Evolutionary conservation across 805 yeast genomes (phyloP), one percentile per base, ranked within the genome.

Genomic region (Metschnikowia henanensis): DNA sequence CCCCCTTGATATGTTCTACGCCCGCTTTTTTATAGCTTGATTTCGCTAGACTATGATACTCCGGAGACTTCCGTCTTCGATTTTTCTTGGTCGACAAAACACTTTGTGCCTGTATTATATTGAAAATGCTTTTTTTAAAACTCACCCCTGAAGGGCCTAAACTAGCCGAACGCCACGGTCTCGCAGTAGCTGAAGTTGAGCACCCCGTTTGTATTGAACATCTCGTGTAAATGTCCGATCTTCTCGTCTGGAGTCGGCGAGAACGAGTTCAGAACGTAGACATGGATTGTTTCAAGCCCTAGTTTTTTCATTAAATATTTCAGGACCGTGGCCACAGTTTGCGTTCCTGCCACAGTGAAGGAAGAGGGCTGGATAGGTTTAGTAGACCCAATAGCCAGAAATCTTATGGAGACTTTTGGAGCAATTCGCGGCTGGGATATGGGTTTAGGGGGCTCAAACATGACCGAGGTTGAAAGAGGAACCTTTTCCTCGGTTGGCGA

Each of bases 351-450:
- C 2, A 79, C 77, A 45, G 70, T 73, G 55, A 76, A 80, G 1
- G 76, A 66, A 2, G 68, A 62, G 0, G 86, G 86, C 1, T 57
- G 62, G 3, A 83, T 63, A 3, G 66, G 64, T 1, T 76, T 75
- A 0, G 80, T 70, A 0, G 84, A 74, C 0, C 87, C 87, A 26
- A 83, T 77, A 2, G 87, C 75, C 47, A 75, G 78, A 53, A 83
- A 78, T 28, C 87, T 60, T 7, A 81, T 63, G 1, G 77, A 70
- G 13, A 80, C 62, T 51, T 72, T 75, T 6, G 33, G 47, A 6
- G 19, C 29, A 4, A 30, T 29, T 16, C 5, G 25, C n/a, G 30
- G 37, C 6, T 19, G 22, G 15, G 13, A 7, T n/a, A 29, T 10
- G 2, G 28, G 16, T 6, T 37, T 20, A 1, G 39, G 16, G 13